A percentile compares a stretch with the other conserved stretches of the same genome.
phyloP scores from a whole-genome alignment of 805 yeast genomes.

The Lipomyces anomalus region DNA sequence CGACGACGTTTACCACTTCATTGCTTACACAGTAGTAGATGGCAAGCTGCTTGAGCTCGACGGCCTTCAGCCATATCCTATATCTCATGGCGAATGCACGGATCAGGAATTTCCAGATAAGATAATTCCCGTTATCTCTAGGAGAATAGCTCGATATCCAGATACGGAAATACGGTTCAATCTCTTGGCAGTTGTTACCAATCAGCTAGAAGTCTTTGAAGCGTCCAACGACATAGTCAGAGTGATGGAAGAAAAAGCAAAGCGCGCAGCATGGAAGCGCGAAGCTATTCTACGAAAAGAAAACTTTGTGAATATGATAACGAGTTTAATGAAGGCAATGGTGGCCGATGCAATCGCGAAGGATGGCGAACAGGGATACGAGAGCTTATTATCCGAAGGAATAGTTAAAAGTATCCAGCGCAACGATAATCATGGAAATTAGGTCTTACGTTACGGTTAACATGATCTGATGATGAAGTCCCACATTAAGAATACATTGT shows the following conservation, averaged over 20 bases:
- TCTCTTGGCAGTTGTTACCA: conserved; percentile 48
- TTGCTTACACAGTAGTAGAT: conserved; percentile 46
- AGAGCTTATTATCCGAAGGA: conserved; percentile 8
- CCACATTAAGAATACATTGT: background rate
- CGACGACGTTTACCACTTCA: conserved; percentile 50
- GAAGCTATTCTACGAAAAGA: conserved; percentile 52
- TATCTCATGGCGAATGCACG: conserved; percentile 45
- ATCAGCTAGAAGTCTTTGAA: conserved; percentile 40
- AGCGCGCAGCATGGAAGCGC: conserved; percentile 47
- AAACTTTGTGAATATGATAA: conserved; percentile 48
- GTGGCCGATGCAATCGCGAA: conserved; percentile 26
- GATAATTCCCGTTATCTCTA: conserved; percentile 42
- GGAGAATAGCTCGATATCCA: conserved; percentile 44
- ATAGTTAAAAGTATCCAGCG: conserved; percentile 5
- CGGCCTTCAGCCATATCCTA: conserved; percentile 53
- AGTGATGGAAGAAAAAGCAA: conserved; percentile 39
- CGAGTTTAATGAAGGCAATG: conserved; percentile 42
- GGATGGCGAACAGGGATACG: conserved; percentile 40
- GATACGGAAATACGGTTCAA: conserved; percentile 51
- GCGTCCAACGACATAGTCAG: conserved; percentile 40
- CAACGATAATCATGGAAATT: too few relatives aligned
- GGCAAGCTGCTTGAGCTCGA: conserved; percentile 55
- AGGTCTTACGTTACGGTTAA: background rate
- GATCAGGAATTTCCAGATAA: conserved; percentile 40
- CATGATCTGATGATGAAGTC: background rate